Evolutionary conservation across 257 asterid genomes (phyloP), one percentile per base, ranked within the genome.

Genomic region (Solanum medicagineum): DNA sequence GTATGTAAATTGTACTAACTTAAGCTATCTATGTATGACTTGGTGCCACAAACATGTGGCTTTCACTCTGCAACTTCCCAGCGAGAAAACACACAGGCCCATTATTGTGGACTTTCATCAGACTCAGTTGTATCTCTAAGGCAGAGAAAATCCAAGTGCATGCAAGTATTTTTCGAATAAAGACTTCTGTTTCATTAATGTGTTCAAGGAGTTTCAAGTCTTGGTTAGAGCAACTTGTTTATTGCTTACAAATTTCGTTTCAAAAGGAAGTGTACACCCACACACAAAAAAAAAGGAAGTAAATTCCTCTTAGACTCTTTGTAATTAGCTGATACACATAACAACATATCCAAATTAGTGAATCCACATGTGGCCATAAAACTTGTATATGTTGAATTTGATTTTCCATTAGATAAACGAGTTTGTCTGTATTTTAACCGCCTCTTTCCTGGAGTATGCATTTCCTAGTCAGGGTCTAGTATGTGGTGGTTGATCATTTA

Each of bases 61-160:
- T 49, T 77, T 45, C 55, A 45, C 19, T 12, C n/a, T 45, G 42
- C 36, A 45, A 40, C 12, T 74, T 77, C 63, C 63, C 83, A 9
- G 10, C 11, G 32, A 20, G 56, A 71, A 32, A 71, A 40, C 56
- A 3, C 36, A 32, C 4, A 32, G 36, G 3, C 36, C 36, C 36
- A 32, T 32, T 32, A 32, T 32, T 32, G 36, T 32, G 36, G 36
- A 91, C 32, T 89, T 87, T 63, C 92, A 87, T 42, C 15, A 70
- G 26, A 40, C 53, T 70, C 79, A 40, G 10, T 29, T 36, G 26
- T 0, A 68, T 16, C 45, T 26, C 45, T 29, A 9, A 29, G n/a
- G 45, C 45, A 15, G 19, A 15, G 73, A 65, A 29, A 7, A 66
- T 15, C 19, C 17, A 26, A 17, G n/a, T 7, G 45, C 7, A 65